Percentiles rank a stretch among this genome's conserved stretches.
Conservation (phyloP, 2,329 filamentous ascomycete species). For the Microcyclospora tardicrescens region DNA sequence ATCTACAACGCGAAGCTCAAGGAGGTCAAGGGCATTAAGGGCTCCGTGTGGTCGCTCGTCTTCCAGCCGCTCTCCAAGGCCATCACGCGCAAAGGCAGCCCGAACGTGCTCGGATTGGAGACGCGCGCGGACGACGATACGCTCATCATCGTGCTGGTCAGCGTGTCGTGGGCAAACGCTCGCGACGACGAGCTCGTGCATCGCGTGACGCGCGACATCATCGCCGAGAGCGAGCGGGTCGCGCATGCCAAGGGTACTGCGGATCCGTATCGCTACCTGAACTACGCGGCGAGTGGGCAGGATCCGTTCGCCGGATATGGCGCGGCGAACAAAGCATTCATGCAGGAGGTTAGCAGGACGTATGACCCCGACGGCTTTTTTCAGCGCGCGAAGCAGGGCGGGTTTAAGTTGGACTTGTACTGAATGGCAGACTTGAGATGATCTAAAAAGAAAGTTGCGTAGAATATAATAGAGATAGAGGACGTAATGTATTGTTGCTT, state of each 20-base stretch:
- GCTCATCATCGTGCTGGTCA: not conserved
- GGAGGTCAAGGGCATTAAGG: not conserved
- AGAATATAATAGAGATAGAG: no score
- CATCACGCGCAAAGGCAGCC: not conserved
- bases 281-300: constrained; percentile 26
- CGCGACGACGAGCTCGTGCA: not conserved
- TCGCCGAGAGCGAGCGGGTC: not conserved
- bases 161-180: not conserved
- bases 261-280: constrained; percentile 19
- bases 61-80: not conserved
- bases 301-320: constrained; percentile 25
- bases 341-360: constrained; percentile 20
- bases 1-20: not conserved
- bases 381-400: constrained; percentile 23
- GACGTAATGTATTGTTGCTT: no score
- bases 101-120: not conserved
- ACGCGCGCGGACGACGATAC: not conserved
- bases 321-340: constrained; percentile 13
- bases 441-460: no score
- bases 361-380: constrained; percentile 27
- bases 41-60: constrained; percentile 1
- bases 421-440: no score
- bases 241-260: constrained; percentile 1
- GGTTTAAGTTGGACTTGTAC: constrained; percentile 19
- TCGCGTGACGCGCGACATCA: not conserved